Percentiles rank a stretch among this genome's conserved stretches.
Conservation (phyloP, 352 stramenopile genomes). For the Globisporangium rhizosaccharum region DNA sequence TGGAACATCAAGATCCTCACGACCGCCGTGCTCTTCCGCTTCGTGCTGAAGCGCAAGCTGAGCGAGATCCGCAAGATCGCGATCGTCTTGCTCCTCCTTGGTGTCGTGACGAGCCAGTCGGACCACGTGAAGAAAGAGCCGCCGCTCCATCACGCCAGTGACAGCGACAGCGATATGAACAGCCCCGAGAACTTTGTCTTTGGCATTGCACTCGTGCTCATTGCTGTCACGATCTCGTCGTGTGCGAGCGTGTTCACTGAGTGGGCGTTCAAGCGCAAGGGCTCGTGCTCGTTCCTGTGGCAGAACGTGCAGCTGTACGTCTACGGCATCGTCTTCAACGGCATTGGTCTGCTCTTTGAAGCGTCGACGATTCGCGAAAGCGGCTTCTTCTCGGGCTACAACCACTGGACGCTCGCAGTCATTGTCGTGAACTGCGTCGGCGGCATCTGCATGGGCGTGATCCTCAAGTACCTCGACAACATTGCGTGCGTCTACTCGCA, state of each 20-base stretch:
- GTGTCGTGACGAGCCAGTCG: constrained; percentile 77
- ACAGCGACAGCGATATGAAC: constrained; percentile 4
- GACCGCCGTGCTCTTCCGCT: constrained; percentile 77
- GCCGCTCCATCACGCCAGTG: neutral
- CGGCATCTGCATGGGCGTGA: constrained; percentile 72
- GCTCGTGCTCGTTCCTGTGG: constrained; percentile 66
- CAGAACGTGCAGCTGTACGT: constrained; percentile 82
- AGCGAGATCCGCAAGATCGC: constrained; percentile 71
- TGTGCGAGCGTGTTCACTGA: constrained; percentile 83
- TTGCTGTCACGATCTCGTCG: constrained; percentile 71
- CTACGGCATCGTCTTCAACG: constrained; percentile 82
- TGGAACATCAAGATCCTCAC: constrained; percentile 89
- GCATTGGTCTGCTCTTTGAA: constrained; percentile 50
- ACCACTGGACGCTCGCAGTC: constrained; percentile 68
- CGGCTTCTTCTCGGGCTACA: constrained; percentile 82
- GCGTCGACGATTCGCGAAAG: constrained; percentile 28
- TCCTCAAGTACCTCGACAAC: constrained; percentile 89
- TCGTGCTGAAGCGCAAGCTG: constrained; percentile 69
- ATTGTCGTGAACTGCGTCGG: constrained; percentile 70
- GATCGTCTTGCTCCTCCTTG: constrained; percentile 69
- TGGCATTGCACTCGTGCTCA: constrained; percentile 61
- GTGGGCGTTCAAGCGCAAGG: constrained; percentile 81
- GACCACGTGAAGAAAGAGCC: constrained; percentile 42
- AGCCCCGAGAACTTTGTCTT: constrained; percentile 28
- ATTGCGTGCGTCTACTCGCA: constrained; percentile 86